Evolutionary conservation across 306 rosid genomes (phyloP).

Genomic region (Inga laurina): DNA sequence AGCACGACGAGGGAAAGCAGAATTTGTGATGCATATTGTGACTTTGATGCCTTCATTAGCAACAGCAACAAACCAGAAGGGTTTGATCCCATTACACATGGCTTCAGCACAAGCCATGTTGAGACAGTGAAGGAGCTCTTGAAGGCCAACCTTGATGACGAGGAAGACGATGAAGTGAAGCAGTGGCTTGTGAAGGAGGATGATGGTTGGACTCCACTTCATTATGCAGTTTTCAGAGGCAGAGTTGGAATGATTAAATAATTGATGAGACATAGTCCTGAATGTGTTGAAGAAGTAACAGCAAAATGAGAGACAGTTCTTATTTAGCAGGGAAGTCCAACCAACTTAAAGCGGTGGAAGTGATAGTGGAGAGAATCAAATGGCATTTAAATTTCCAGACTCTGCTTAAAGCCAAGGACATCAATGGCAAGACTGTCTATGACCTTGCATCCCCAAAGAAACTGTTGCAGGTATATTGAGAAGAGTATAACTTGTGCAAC

Average conservation of each 20-base stretch:
- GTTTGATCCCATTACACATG: background rate
- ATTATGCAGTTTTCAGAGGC: background rate
- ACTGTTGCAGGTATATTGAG: background rate
- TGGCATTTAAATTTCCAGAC: background rate
- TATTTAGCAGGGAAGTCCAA: background rate
- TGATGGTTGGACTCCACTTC: background rate
- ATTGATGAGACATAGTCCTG: background rate
- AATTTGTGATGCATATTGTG: background rate
- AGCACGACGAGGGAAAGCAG: background rate
- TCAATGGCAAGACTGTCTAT: background rate
- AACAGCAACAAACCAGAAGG: background rate
- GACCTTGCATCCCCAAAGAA: background rate
- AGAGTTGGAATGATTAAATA: background rate
- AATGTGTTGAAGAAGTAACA: background rate
- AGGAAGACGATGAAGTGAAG: background rate
- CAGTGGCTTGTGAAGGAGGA: background rate
- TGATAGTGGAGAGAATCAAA: background rate
- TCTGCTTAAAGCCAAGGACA: background rate
- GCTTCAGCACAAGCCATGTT: background rate
- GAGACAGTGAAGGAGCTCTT: background rate
- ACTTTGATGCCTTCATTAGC: background rate
- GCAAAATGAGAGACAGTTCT: background rate
- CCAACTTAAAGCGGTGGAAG: background rate
- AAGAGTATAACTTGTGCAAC: no score
- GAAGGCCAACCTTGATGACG: background rate